These are phyloP conservation scores for Globisporangium cederbergense DNA, from an alignment of 352 stramenopile species.

Conservation along the genomic window DNA sequence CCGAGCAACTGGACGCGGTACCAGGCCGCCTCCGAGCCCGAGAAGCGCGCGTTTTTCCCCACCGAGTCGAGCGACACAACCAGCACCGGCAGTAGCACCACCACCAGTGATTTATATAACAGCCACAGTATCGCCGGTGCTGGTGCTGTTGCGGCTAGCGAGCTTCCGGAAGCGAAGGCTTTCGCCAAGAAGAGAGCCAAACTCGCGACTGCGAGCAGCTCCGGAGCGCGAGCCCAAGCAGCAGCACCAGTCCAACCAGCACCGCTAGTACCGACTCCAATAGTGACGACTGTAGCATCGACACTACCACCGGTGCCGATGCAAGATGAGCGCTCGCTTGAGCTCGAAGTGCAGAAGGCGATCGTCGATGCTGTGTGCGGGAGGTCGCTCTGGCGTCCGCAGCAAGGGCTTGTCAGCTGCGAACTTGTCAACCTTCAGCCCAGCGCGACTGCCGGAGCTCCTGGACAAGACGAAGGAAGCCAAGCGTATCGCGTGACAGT, in stretches of 20 bases:
- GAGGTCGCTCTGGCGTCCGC: slow-evolving; percentile 9
- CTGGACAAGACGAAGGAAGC: not conserved
- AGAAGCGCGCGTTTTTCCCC: slow-evolving; percentile 54
- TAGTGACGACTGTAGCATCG: not conserved
- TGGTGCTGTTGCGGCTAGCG: not conserved
- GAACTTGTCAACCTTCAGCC: slow-evolving; percentile 2
- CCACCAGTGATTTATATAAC: not conserved
- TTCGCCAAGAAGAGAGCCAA: slow-evolving; percentile 1
- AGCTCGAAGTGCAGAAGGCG: slow-evolving; percentile 15
- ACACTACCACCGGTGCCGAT: not conserved
- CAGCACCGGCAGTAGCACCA: not conserved
- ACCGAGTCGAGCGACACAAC: not conserved
- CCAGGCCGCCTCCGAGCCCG: slow-evolving; percentile 31
- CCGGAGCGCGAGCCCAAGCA: not conserved
- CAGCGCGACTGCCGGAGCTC: not conserved
- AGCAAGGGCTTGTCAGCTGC: slow-evolving; percentile 1
- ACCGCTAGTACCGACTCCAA: not conserved
- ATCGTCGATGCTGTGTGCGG: slow-evolving; percentile 12
- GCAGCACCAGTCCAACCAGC: not conserved
- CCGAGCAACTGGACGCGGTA: slow-evolving; percentile 44
- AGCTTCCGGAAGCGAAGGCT: not conserved
- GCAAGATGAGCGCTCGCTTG: not conserved
- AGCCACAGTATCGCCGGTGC: not conserved
- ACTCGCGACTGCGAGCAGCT: not conserved
- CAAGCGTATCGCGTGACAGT: slow-evolving; percentile 21